Evolutionary conservation across 305 asterid genomes (phyloP).

Genomic region (Fraxinus dipetala): DNA sequence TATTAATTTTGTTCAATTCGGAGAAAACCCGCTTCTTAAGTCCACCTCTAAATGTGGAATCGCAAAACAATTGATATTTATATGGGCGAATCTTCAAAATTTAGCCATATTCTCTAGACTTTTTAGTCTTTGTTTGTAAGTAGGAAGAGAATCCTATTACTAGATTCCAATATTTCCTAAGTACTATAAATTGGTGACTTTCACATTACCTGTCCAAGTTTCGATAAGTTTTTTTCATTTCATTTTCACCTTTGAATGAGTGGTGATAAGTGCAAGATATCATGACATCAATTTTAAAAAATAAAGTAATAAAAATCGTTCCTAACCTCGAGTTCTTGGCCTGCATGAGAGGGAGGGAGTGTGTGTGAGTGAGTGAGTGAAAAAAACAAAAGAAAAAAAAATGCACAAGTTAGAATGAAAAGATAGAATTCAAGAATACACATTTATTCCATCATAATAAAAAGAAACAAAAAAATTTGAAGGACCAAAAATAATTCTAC

Average conservation of each 20-base stretch:
- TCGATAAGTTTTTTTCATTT: neutral
- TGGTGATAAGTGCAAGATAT: neutral
- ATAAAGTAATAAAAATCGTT: too few species aligned
- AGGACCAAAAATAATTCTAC: too few species aligned
- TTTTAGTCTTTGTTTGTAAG: neutral
- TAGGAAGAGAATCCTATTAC: neutral
- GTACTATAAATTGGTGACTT: neutral
- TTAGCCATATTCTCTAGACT: too few species aligned
- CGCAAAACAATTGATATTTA: too few species aligned
- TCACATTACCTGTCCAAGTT: neutral
- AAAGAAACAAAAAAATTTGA: too few species aligned
- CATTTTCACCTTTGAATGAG: neutral
- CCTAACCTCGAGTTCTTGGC: neutral
- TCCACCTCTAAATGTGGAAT: too few species aligned
- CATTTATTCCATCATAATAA: too few species aligned
- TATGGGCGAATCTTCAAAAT: neutral
- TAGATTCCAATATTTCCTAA: neutral
- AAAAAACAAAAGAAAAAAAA: too few species aligned
- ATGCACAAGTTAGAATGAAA: neutral
- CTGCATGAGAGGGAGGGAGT: neutral
- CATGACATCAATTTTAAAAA: neutral
- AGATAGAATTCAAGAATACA: neutral
- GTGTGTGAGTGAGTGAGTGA: neutral
- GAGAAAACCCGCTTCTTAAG: too few species aligned
- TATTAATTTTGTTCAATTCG: too few species aligned